Percentiles rank a stretch among this genome's conserved stretches.
These are phyloP conservation scores for Colletotrichum abscissum DNA, from an alignment of 2,329 filamentous ascomycete species.

Conservation along the genomic window DNA sequence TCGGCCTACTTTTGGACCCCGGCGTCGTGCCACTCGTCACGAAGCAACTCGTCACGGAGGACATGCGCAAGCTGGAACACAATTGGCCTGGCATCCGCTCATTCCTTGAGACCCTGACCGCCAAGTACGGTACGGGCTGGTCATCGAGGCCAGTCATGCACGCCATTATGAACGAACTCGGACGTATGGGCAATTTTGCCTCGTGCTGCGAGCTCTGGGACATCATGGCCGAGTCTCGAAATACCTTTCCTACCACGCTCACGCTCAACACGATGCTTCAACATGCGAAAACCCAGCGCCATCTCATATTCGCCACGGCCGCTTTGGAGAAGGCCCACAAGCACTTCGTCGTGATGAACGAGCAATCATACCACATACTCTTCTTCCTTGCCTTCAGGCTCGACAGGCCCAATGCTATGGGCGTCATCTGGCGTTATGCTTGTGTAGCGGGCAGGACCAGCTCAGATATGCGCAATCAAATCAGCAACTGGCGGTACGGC, in stretches of 20 bases:
- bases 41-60: slow-evolving; percentile 54
- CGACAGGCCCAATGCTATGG: slow-evolving; percentile 45
- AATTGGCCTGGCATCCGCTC: slow-evolving; percentile 47
- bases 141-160: slow-evolving; percentile 49
- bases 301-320: slow-evolving; percentile 48
- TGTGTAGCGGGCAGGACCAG: slow-evolving; percentile 39
- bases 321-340: slow-evolving; percentile 41
- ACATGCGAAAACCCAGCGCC: slow-evolving; percentile 40
- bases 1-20: slow-evolving; percentile 54
- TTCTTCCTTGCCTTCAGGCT: slow-evolving; percentile 49
- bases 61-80: slow-evolving; percentile 51
- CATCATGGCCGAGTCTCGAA: slow-evolving; percentile 37
- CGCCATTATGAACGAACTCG: slow-evolving; percentile 54
- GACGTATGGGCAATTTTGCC: slow-evolving; percentile 49
- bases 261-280: slow-evolving; percentile 54
- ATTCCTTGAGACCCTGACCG: slow-evolving; percentile 54
- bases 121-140: slow-evolving; percentile 60
- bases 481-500: slow-evolving; percentile 9
- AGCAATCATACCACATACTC: slow-evolving; percentile 50
- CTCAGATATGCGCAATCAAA: slow-evolving; percentile 43
- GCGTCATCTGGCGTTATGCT: slow-evolving; percentile 48
- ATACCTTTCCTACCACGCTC: slow-evolving; percentile 28
- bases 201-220: slow-evolving; percentile 42
- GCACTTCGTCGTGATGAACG: slow-evolving; percentile 40
- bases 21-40: slow-evolving; percentile 52